Percentiles rank a stretch among this genome's conserved stretches.
Conservation (phyloP, 345 rosid species). For the Aurinia saxatilis region DNA sequence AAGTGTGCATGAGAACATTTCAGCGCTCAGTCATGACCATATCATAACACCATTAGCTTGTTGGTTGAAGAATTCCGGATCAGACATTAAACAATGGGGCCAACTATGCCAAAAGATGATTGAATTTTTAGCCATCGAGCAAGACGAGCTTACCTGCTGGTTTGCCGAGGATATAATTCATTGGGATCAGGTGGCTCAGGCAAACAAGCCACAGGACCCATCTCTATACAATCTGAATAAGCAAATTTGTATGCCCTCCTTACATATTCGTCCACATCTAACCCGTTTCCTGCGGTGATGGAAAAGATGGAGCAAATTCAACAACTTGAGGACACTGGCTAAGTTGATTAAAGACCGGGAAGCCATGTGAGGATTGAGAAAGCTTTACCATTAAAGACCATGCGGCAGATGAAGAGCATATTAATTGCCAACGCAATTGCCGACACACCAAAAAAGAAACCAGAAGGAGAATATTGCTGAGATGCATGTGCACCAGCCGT, state of each 20-base stretch:
- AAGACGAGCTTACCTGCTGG: slow-evolving; percentile 54
- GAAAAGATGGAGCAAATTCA: slow-evolving; percentile 2
- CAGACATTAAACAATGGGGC: slow-evolving; percentile 7
- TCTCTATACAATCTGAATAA: slow-evolving; percentile 90
- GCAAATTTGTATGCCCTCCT: slow-evolving; percentile 97
- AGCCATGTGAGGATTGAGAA: slow-evolving; percentile 15
- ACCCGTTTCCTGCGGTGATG: slow-evolving; percentile 72
- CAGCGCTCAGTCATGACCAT: background rate
- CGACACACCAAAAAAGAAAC: slow-evolving; percentile 97
- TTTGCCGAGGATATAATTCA: slow-evolving; percentile 91
- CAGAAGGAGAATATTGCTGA: slow-evolving; percentile 90
- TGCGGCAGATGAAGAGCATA: slow-evolving; percentile 97
- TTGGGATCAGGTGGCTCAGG: slow-evolving; percentile 97
- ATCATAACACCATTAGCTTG: background rate
- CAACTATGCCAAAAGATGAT: slow-evolving; percentile 1
- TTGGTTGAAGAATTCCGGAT: slow-evolving; percentile 9
- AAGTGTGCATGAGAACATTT: background rate
- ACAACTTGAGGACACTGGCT: slow-evolving; percentile 10
- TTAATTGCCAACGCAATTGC: slow-evolving; percentile 97
- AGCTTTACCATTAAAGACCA: slow-evolving; percentile 92
- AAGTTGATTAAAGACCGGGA: slow-evolving; percentile 3
- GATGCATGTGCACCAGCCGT: slow-evolving; percentile 86
- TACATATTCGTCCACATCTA: slow-evolving; percentile 98
- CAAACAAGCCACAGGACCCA: slow-evolving; percentile 84
- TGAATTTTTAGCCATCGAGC: slow-evolving; percentile 6